Evolutionary conservation across 148 eudicot species (phyloP), one percentile per base, ranked within the genome.

Genomic region (Agrostemma githago): DNA sequence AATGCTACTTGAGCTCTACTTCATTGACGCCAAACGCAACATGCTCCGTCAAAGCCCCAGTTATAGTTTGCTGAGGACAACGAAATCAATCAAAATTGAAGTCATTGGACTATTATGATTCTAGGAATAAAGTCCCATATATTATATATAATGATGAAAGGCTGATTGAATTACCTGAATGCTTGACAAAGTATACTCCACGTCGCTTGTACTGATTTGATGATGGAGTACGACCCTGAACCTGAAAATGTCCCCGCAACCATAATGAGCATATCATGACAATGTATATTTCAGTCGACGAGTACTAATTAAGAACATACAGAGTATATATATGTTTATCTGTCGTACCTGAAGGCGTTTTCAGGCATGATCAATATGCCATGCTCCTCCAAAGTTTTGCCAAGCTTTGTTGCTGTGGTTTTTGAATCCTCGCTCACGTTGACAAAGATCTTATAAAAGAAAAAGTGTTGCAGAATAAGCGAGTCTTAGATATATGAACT

Each of bases 201-300:
- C 90, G 71, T 95, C 97, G 19, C 80, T 83, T 59, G 61, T 82
- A 38, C 93, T 87, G 64, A 95, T 82, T 83, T 95, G 99, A 75
- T 92, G 86, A 83, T 95, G 99, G 61, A 86, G 38, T 2, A 92
- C 99, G 41, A 95, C 69, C 87, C 99, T 84, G 38, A 95, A 67
- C 72, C 97, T 95, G 89, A 78, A 78, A 64, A 37, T 15, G 51
- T 56, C 6, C 20, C 53, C 34, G 34, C 34, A 38, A 38, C 62
- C n/a, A n/a, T n/a, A n/a, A n/a, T n/a, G n/a, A n/a, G n/a, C n/a
- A n/a, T n/a, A n/a, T n/a, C n/a, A n/a, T n/a, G n/a, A n/a, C n/a
- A n/a, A n/a, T n/a, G n/a, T n/a, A n/a, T n/a, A n/a, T n/a, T n/a
- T n/a, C n/a, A n/a, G n/a, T n/a, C n/a, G n/a, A n/a, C n/a, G n/a